phyloP scores from a whole-genome alignment of 2,329 filamentous ascomycete genomes.

The Aspergillus ochraceoroseus region DNA sequence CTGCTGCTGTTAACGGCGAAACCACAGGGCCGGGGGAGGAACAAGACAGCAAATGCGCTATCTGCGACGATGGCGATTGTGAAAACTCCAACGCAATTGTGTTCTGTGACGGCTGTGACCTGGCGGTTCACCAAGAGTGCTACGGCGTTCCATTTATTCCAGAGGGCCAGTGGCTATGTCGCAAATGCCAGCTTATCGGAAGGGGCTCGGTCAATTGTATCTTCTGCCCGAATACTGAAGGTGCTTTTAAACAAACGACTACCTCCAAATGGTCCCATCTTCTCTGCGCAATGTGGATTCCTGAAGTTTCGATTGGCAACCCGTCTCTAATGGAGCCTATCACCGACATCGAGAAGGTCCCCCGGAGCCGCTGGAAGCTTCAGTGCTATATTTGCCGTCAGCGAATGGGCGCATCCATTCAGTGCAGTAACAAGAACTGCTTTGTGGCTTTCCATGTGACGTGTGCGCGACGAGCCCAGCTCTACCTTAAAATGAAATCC shows the following conservation, averaged over 20 bases:
- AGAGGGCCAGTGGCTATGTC: conserved; percentile 95
- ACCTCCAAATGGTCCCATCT: conserved; percentile 95
- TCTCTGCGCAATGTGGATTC: conserved; percentile 97
- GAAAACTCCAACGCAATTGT: conserved; percentile 99
- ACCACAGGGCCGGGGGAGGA: conserved; percentile 76
- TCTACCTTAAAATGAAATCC: conserved; percentile 96
- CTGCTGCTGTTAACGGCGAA: conserved; percentile 92
- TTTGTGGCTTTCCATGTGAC: conserved; percentile 97
- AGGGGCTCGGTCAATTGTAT: conserved; percentile 92
- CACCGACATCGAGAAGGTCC: conserved; percentile 96
- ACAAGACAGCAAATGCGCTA: conserved; percentile 93
- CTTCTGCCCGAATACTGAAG: conserved; percentile 95
- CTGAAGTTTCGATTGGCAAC: conserved; percentile 91
- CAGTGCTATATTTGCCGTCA: conserved; percentile 96
- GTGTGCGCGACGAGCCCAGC: conserved; percentile 77
- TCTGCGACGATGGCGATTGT: conserved; percentile 98
- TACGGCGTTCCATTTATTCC: conserved; percentile 98
- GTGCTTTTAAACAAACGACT: conserved; percentile 97
- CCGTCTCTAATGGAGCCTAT: conserved; percentile 98
- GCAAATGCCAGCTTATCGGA: conserved; percentile 93
- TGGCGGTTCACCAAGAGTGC: conserved; percentile 97
- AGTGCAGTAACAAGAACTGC: conserved; percentile 95
- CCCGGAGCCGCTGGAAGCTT: conserved; percentile 87
- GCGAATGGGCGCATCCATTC: conserved; percentile 96
- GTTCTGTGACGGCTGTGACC: conserved; percentile 95